Base-by-base conservation (phyloP, 2,329 filamentous ascomycete species). In the Fusarium oligoseptatum region DNA sequence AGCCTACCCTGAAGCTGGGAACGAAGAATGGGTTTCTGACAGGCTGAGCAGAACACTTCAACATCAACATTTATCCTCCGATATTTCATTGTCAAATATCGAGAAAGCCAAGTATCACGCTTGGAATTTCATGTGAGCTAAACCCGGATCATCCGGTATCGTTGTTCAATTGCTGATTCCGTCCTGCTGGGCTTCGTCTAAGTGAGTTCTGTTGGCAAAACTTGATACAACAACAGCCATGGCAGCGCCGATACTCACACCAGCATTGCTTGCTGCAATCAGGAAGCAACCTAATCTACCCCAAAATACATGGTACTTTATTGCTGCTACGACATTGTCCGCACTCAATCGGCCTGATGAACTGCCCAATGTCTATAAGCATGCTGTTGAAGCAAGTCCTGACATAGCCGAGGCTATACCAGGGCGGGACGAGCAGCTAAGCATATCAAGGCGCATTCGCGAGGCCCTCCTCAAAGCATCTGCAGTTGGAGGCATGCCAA, bases 391-490 rank as follows among this genome's bases (percentile, higher is more conserved):
- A 27, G 66, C 63, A 50, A 37, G 29, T 10, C 17, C 63, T 1
- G 64, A 66, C 12, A 41, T 55, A 37, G 24, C 41, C 10, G 70
- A 39, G 41, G 36, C 29, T 17, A 29, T 36, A 3, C 24, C 56
- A 2, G 60, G 58, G 34, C 66, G 41, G 8, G 74, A 77, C 9
- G 67, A 76, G 60, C 72, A 73, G 41, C 56, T 78, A 9, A 37
- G 20, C 34, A 75, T 79, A 36, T 73, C 74, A 24, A 66, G 74
- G 41, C 72, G 76, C 24, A 67, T 79, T 20, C 75, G 74, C 9
- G 77, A 79, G 63, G 77, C 77, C 29, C 74, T 79, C 4, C 56
- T 79, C 29, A 78, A 79, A 52, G 70, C 77, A 15, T 78, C 77
- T 15, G 77, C 77, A 14, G 74, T 79, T 4, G 77, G 74, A 17